Base-by-base conservation (phyloP, 1,284 basidiomycete species). In the Pisolithus thermaeus region DNA sequence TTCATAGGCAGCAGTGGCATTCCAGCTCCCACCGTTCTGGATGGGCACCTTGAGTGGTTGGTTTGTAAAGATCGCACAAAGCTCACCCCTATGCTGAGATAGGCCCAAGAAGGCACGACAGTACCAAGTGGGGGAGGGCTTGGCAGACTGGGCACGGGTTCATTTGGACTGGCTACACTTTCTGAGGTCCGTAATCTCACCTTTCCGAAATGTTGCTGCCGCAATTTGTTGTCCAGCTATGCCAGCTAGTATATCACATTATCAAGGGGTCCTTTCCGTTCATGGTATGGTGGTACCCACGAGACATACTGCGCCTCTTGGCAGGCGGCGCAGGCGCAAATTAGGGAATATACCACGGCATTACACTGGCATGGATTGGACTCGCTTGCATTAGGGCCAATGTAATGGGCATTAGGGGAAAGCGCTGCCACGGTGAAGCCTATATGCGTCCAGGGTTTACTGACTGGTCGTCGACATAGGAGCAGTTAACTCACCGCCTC, bases 71-170 rank as follows among this genome's bases (percentile, higher is more conserved):
- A 7, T 20, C 11, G 5, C 9, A 41, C 45, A 4, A 20, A 47
- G 8, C 44, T 32, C 36, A 46, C 44, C n/a, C 44, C 44, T 18
- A 46, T 46, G 42, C 44, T 46, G 5, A 51, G 46, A 38, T 54
- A 59, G 22, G 58, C 58, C 58, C 58, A 59, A 3, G 46, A 50
- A 18, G 58, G 58, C 3, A 59, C 52, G 5, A 46, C 36, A 3
- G 56, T 59, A 12, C 44, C 52, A 14, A 36, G 11, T 4, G 56
- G 56, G 16, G 57, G 25, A 16, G 16, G 20, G 30, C 35, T 11
- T 12, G 44, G 30, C 11, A 36, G 23, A 23, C 44, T 46, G 8
- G 16, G 23, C 20, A 12, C 28, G 23, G n/a, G 11, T 22, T 32
- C 30, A 35, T 22, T 14, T 28, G n/a, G 14, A 14, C 7, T 12